These are phyloP conservation scores for Leccinum ochraceum DNA, from an alignment of 768 basidiomycete species.

Conservation along the genomic window DNA sequence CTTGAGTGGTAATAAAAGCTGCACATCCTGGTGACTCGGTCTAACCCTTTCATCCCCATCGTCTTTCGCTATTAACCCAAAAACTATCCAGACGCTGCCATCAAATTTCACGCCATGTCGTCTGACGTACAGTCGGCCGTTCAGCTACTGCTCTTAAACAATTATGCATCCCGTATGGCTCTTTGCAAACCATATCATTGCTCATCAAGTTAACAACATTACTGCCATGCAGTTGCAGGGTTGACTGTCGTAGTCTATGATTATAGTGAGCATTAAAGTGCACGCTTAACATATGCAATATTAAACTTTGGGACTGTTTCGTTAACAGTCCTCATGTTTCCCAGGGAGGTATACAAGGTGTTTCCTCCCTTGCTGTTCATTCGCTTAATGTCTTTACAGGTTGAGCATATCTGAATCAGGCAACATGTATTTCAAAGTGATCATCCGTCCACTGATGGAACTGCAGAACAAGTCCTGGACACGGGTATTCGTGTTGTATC, in stretches of 20 bases:
- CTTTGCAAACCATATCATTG: background rate
- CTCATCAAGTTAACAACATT: background rate
- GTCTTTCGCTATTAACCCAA: background rate
- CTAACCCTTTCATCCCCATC: background rate
- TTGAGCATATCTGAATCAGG: background rate
- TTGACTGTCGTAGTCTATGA: background rate
- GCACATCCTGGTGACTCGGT: background rate
- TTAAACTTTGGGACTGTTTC: background rate
- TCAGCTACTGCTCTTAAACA: background rate
- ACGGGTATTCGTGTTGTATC: background rate
- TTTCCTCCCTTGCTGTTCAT: background rate
- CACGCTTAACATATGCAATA: background rate
- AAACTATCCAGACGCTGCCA: background rate
- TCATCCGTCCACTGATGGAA: background rate
- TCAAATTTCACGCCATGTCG: conserved; percentile 12
- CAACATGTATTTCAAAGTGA: background rate
- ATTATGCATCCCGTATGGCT: background rate
- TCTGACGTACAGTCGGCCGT: background rate
- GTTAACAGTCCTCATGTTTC: background rate
- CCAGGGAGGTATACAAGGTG: background rate
- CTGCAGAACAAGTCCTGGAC: background rate
- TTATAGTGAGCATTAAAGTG: background rate
- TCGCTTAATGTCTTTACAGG: background rate
- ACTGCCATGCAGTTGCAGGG: background rate
- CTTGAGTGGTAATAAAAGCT: background rate